Conservation (phyloP, 306 rosid species). For the Quercus parvula region DNA sequence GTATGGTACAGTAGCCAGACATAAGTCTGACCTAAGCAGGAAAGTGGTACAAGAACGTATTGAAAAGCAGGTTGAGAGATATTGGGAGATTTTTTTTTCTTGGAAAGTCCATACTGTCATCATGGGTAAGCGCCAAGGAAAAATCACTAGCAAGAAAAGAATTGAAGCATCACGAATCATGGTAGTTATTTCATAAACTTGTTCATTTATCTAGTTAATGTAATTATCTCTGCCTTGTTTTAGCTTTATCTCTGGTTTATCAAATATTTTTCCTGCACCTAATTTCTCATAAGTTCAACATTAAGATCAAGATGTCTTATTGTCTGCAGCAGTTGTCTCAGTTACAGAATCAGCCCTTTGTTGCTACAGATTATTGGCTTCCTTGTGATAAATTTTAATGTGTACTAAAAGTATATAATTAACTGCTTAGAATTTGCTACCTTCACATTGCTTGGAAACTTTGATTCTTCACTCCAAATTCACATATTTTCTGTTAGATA, state of each 20-base stretch:
- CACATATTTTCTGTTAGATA: not conserved
- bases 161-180: slow-evolving; percentile 36
- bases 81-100: slow-evolving; percentile 11
- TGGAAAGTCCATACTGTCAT: slow-evolving; percentile 1
- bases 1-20: slow-evolving; percentile 25
- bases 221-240: not conserved
- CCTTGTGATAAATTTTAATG: not conserved
- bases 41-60: slow-evolving; percentile 15
- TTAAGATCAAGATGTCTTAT: not conserved
- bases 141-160: slow-evolving; percentile 36
- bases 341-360: not conserved
- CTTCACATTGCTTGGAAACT: not conserved
- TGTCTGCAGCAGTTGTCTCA: not conserved
- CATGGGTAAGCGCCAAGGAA: slow-evolving; percentile 64
- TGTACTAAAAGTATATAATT: not conserved
- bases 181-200: slow-evolving; percentile 33
- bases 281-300: not conserved
- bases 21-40: slow-evolving; percentile 25
- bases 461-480: not conserved
- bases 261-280: not conserved
- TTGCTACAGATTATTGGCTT: not conserved
- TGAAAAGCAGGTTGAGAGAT: slow-evolving; percentile 22
- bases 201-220: not conserved
- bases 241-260: not conserved
- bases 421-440: not conserved